These are phyloP conservation scores for Stagonosporopsis rhizophila DNA, from an alignment of 2,329 filamentous ascomycete species.

Conservation along the genomic window DNA sequence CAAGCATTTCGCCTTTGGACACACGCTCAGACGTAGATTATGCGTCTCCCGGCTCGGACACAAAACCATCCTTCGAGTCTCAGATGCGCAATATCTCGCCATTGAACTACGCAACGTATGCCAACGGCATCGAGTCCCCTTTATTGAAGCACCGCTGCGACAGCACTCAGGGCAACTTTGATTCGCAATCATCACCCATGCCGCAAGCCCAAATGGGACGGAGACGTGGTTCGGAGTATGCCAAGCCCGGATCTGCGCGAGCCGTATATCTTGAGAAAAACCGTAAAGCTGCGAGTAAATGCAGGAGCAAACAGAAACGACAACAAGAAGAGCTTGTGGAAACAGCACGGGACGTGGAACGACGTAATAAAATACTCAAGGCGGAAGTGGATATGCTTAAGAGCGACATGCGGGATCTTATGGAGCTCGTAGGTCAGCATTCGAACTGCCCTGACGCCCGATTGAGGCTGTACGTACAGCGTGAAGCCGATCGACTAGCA, in stretches of 20 bases:
- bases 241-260: constrained; percentile 36
- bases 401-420: constrained; percentile 30
- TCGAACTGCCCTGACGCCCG: constrained; percentile 34
- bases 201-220: constrained; percentile 10
- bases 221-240: constrained; percentile 27
- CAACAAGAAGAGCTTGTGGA: constrained; percentile 60
- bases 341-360: constrained; percentile 43
- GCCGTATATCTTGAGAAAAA: constrained; percentile 67
- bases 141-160: constrained; percentile 7
- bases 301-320: constrained; percentile 70
- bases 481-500: constrained; percentile 35
- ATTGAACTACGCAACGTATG: neutral
- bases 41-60: constrained; percentile 1
- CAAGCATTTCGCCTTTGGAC: constrained; percentile 17
- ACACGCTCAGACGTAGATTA: constrained; percentile 16
- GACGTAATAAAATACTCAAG: constrained; percentile 38
- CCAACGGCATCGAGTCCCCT: neutral
- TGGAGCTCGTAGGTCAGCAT: constrained; percentile 36
- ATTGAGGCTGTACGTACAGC: constrained; percentile 35
- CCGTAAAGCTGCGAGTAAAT: constrained; percentile 74
- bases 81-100: neutral
- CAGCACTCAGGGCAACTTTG: constrained; percentile 9
- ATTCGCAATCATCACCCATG: constrained; percentile 1
- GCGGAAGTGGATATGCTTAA: constrained; percentile 37
- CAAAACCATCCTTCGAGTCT: constrained; percentile 1